Evolutionary conservation across 169 alveolate genomes (phyloP), one percentile per base, ranked within the genome.

Genomic region (Ichthyophthirius multifiliis): DNA sequence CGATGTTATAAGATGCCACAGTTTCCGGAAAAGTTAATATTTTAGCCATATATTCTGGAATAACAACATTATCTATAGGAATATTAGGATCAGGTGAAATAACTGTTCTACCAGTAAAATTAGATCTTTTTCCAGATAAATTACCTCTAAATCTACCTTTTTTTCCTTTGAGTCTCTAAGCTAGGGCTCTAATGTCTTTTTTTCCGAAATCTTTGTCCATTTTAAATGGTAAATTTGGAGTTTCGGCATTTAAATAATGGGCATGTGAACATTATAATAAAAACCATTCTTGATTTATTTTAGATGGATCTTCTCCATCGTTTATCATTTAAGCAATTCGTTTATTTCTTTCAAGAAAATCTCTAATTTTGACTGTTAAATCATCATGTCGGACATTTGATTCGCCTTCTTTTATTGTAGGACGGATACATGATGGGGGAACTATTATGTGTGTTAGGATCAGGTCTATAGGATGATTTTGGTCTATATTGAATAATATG

Each of bases 11-110:
- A 31, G 89, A 86, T 71, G 92, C 95, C 1, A 98, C 99, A 78
- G 92, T 89, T 80, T 98, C 99, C 5, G 99, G 99, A 88, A 95
- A 98, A 4, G 99, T 99, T 43, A 99, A 86, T 23, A 93, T 92
- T 89, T 89, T 96, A 7, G 99, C 99, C 87, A 98, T 98, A 86
- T 94, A 93, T 78, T 96, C 94, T 10, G 99, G 99, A 4, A 99
- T 95, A 31, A 98, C 99, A 30, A 99, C 99, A 86, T 99, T 97
- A 86, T 97, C 99, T 15, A 99, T 96, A 4, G 92, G 97, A 32
- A 98, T 96, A 89, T 99, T 99, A 32, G 99, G 99, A 83, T 99
- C 99, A 3, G 99, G 99, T 1, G 99, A 98, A 37, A 99, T 99
- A 34, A 99, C 99, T 12, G 99, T 98, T 67, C 99, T 88, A 31